These are phyloP conservation scores for Pestalotiopsis sp. DNA, from an alignment of 2,329 filamentous ascomycete genomes.

Conservation along the genomic window DNA sequence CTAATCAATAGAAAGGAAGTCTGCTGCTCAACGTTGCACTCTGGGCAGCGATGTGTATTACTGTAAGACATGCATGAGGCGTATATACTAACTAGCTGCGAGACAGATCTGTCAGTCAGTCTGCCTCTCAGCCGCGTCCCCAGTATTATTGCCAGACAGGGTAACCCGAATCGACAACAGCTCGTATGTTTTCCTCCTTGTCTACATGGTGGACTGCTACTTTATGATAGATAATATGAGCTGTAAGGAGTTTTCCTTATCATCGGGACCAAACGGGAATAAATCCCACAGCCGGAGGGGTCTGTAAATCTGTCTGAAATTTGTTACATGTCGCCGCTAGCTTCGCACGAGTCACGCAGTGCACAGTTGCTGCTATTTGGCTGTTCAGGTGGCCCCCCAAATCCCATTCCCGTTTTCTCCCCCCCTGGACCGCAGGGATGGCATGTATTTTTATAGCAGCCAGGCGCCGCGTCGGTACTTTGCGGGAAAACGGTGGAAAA, in stretches of 20 bases:
- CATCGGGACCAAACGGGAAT: slow-evolving; percentile 1
- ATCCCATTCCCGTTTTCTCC: not conserved
- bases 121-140: not conserved
- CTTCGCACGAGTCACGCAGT: slow-evolving; percentile 5
- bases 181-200: not conserved
- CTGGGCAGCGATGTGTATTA: not conserved
- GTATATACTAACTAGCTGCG: not conserved
- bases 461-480: not conserved
- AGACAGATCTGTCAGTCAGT: not conserved
- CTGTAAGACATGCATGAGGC: not conserved
- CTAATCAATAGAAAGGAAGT: not conserved
- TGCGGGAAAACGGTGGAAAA: not conserved
- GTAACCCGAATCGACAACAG: not conserved
- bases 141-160: not conserved
- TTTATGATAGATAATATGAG: not conserved
- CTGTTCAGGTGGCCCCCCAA: not conserved
- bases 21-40: not conserved
- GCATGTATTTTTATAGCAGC: not conserved
- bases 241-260: not conserved
- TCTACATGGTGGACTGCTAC: not conserved
- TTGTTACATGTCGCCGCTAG: slow-evolving; percentile 1
- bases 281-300: not conserved
- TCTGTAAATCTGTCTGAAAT: not conserved
- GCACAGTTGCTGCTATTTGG: not conserved
- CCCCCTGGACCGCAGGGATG: not conserved